Base-by-base conservation (phyloP, 2,329 filamentous ascomycete genomes). In the Graphilbum sp. region DNA sequence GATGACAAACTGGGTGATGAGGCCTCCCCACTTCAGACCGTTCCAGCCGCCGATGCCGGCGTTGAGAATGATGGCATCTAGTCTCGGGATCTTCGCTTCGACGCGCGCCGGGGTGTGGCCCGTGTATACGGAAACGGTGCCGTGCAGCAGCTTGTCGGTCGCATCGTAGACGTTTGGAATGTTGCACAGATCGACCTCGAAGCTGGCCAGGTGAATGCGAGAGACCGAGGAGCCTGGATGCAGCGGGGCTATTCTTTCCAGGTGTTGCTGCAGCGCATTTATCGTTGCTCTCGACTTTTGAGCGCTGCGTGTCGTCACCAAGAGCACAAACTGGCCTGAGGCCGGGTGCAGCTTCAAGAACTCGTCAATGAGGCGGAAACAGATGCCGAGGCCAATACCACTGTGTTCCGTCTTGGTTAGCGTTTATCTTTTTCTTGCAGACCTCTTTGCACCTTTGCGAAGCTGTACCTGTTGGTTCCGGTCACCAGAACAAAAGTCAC, bases 1-100 rank as follows among this genome's bases (percentile, higher is more conserved):
- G 5, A 68, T 75, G 34, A 81, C 50, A 31, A 75, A 50, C 40
- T 61, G 57, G 48, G 55, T 60, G 23, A 75, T 55, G 1, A 82
- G 73, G 38, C 51, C 49, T 2, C 62, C 56, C 73, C 76, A 95
- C 54, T 84, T 61, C 41, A 93, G 54, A n/a, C 82, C 83, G 1
- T 65, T 71, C 81, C 85, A 94, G 2, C 84, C 86, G 18, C 86
- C 85, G 30, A 88, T 79, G 0, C 87, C 90, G 15, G 88, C 88
- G 56, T 95, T 95, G 54, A 83, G 78, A 29, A 96, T 66, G 18
- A 90, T 65, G 2, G 70, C 70, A 56, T 96, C 85, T 23, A 98
- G 64, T 45, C 78, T 75, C 58, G 17, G 72, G 60, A 25, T 23
- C 4, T 12, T 35, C 13, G 12, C 33, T 16, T 5, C 19, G 6